A percentile compares a stretch with the other conserved stretches of the same genome.
Evolutionary conservation across 768 basidiomycete genomes (phyloP).

Genomic region (Leccinum rimulosum): DNA sequence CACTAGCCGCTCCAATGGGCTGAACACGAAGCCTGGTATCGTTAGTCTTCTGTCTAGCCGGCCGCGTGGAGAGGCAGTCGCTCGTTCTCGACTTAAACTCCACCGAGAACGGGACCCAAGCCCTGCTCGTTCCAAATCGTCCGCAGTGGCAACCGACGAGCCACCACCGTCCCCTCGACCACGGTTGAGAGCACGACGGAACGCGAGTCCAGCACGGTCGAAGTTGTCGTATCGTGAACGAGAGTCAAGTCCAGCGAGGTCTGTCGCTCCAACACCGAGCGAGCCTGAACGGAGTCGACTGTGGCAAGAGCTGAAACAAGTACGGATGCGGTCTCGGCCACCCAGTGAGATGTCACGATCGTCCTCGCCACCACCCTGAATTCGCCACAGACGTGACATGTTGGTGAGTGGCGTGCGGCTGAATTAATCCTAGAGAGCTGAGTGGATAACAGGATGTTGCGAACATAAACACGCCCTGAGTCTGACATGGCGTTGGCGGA

Average conservation of each 20-base stretch:
- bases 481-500: conserved; percentile 5
- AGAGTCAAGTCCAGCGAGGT: conserved; percentile 25
- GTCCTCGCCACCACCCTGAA: conserved; percentile 37
- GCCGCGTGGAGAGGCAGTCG: conserved; percentile 24
- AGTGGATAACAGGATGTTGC: conserved; percentile 11
- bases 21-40: conserved; percentile 32
- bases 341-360: conserved; percentile 43
- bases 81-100: conserved; percentile 28
- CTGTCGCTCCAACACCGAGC: conserved; percentile 30
- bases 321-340: conserved; percentile 46
- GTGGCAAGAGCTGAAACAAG: conserved; percentile 55
- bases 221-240: conserved; percentile 26
- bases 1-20: conserved; percentile 25
- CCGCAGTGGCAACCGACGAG: conserved; percentile 21
- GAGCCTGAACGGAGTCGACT: conserved; percentile 44
- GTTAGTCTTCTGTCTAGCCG: conserved; percentile 39
- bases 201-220: conserved; percentile 39
- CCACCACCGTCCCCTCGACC: conserved; percentile 31
- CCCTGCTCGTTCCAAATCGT: conserved; percentile 31
- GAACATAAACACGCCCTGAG: conserved; percentile 3
- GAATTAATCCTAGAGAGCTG: conserved; percentile 7
- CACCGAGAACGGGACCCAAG: conserved; percentile 31
- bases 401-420: conserved; percentile 13
- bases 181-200: conserved; percentile 36
- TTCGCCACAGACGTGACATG: conserved; percentile 14